phyloP scores from a whole-genome alignment of 1,284 basidiomycete genomes.

The Papiliotrema terrestris region DNA sequence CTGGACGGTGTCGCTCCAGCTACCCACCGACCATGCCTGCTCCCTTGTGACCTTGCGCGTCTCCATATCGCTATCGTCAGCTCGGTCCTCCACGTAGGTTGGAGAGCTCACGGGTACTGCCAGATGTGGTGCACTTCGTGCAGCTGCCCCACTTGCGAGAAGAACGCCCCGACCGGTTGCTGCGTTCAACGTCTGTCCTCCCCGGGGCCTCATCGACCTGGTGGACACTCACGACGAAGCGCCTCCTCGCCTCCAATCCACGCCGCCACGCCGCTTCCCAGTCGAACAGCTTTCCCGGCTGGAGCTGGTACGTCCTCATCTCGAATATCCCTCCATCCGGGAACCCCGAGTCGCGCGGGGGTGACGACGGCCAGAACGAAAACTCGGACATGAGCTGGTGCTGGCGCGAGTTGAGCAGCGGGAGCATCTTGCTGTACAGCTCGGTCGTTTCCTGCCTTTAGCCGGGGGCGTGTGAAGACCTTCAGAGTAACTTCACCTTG shows the following conservation, averaged over 20 bases:
- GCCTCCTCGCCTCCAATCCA: slow-evolving; percentile 81
- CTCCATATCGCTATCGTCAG: slow-evolving; percentile 62
- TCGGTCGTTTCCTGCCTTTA: slow-evolving; percentile 19
- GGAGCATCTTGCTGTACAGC: slow-evolving; percentile 56
- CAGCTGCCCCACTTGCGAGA: slow-evolving; percentile 82
- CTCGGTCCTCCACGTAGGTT: not conserved
- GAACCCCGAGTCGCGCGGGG: slow-evolving; percentile 61
- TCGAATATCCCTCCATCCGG: slow-evolving; percentile 82
- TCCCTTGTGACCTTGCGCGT: slow-evolving; percentile 76
- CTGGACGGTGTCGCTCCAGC: slow-evolving; percentile 89
- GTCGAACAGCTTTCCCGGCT: slow-evolving; percentile 79
- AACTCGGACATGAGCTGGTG: slow-evolving; percentile 86
- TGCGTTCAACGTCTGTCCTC: slow-evolving; percentile 22
- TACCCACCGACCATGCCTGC: slow-evolving; percentile 85
- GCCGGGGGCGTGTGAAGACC: not conserved
- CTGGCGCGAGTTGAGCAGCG: slow-evolving; percentile 65
- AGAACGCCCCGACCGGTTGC: slow-evolving; percentile 88
- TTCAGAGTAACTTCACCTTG: slow-evolving; percentile 24
- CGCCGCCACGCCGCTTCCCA: slow-evolving; percentile 90
- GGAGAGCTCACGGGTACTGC: slow-evolving; percentile 74
- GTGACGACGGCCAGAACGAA: slow-evolving; percentile 84
- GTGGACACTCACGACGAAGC: slow-evolving; percentile 62
- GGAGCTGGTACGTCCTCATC: slow-evolving; percentile 68
- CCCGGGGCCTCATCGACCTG: too few species aligned
- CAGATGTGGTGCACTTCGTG: slow-evolving; percentile 91